phyloP scores from a whole-genome alignment of 2,329 filamentous ascomycete genomes.

The Exophiala sideris region DNA sequence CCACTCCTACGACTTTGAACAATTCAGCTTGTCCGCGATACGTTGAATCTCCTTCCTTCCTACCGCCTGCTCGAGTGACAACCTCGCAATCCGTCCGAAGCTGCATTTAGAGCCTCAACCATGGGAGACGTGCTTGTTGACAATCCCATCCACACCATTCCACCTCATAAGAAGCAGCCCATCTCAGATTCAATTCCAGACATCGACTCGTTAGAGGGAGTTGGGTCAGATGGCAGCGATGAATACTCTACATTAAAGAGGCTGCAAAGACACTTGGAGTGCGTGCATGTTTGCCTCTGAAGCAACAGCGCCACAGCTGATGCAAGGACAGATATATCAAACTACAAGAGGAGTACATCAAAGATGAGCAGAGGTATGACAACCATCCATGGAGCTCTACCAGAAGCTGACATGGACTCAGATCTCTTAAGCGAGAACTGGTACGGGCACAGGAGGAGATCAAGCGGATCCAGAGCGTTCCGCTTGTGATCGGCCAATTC shows the following conservation, averaged over 20 bases:
- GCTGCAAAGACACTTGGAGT: conserved; percentile 71
- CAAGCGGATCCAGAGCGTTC: conserved; percentile 98
- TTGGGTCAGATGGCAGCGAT: conserved; percentile 75
- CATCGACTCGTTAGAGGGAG: conserved; percentile 84
- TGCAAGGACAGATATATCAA: conserved; percentile 70
- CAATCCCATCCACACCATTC: conserved; percentile 68
- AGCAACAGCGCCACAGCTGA: conserved; percentile 26
- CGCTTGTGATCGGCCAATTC: conserved; percentile 96
- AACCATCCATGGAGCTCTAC: background rate
- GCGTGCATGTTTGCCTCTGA: background rate
- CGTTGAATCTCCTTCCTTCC: too few species aligned
- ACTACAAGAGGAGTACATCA: conserved; percentile 99
- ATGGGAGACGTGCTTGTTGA: conserved; percentile 91
- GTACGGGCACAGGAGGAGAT: conserved; percentile 98
- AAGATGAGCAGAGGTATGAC: conserved; percentile 90
- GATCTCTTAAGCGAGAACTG: conserved; percentile 93
- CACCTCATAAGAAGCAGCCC: conserved; percentile 76
- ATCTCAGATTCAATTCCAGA: conserved; percentile 77
- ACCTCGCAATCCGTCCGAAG: too few species aligned
- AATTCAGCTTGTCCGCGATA: too few species aligned
- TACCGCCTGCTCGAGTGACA: too few species aligned
- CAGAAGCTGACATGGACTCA: conserved; percentile 35
- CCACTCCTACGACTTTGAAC: background rate
- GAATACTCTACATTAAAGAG: conserved; percentile 96
- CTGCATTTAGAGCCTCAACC: conserved; percentile 10